Evolutionary conservation across 805 yeast species (phyloP), one percentile per base, ranked within the genome.

Genomic region (Wickerhamomyces rabaulensis): DNA sequence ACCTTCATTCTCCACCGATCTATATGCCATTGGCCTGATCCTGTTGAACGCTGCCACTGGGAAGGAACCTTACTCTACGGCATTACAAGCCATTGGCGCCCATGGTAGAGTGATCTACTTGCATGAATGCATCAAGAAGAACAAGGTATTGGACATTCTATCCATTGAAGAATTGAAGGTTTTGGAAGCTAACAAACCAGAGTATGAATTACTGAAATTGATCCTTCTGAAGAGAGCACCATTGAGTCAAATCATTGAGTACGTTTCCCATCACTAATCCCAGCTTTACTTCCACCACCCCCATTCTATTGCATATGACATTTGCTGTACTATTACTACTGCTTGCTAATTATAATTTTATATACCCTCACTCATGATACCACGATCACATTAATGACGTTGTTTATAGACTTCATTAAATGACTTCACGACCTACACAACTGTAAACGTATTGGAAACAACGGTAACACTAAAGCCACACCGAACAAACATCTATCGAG

Each of bases 21-120:
- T 72, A 9, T 77, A 65, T 52, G 70, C 80, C 13, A 67, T 67
- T 4, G 82, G 81, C 0, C 53, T 76, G 39, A 65, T 74, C 9
- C 54, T 77, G 9, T 53, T 77, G 29, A 64, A 67, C 43, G 71
- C 75, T 10, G 76, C 74, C 1, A 70, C 72, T 9, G 80, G 80
- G 2, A 55, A 57, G 16, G 65, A 66, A 47, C 81, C 82, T 1
- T 77, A 74, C 48, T 25, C 56, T 4, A 48, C 47, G 6, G 35
- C 53, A 9, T 25, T 50, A 12, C 38, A 42, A n/a, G 10, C 44
- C 9, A 26, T 17, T 9, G 16, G 58, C 4, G 26, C 42, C 4
- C 57, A 60, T 13, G 64, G 60, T 41, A 59, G 61, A 26, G 55
- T 60, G 38, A 50, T 53, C 21, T 61, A 66, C 39, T 51, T 70